Percentiles rank a stretch among this genome's conserved stretches.
Conservation (phyloP, 352 stramenopile genomes). For the Globisporangium radiosum region DNA sequence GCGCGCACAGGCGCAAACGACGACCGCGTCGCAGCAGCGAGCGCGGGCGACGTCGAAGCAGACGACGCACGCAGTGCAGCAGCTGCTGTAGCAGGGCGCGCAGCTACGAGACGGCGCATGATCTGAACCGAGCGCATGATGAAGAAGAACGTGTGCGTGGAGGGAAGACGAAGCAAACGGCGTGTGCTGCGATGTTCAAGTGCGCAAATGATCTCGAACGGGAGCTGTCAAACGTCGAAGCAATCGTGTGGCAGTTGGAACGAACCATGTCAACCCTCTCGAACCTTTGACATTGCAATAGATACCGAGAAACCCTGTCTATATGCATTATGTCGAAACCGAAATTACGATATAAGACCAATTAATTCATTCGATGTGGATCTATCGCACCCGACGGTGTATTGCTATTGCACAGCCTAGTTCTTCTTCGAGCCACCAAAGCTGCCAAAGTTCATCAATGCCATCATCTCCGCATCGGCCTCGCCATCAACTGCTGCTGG, state of each 20-base stretch:
- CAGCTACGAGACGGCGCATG: conserved; percentile 11
- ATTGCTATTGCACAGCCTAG: background rate
- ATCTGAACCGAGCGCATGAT: conserved; percentile 16
- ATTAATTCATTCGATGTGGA: no score
- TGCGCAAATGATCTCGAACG: conserved; percentile 4
- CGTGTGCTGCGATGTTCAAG: background rate
- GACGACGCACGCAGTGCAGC: conserved; percentile 3
- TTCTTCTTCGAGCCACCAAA: conserved; percentile 79
- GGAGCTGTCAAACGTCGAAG: background rate
- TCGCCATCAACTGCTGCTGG: conserved; percentile 13
- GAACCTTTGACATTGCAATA: background rate
- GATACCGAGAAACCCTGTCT: no score
- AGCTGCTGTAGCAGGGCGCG: conserved; percentile 4
- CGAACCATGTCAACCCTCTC: conserved; percentile 1
- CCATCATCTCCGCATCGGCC: conserved; percentile 85
- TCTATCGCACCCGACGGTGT: background rate
- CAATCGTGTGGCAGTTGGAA: background rate
- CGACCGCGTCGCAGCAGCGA: conserved; percentile 4
- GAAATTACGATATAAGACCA: background rate
- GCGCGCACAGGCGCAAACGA: conserved; percentile 1
- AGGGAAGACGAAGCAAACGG: no score
- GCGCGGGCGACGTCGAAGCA: background rate
- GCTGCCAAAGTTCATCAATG: conserved; percentile 88
- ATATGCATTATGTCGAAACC: no score
- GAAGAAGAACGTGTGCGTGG: background rate